Evolutionary conservation across 768 basidiomycete genomes (phyloP).

Genomic region (Mycena pura): DNA sequence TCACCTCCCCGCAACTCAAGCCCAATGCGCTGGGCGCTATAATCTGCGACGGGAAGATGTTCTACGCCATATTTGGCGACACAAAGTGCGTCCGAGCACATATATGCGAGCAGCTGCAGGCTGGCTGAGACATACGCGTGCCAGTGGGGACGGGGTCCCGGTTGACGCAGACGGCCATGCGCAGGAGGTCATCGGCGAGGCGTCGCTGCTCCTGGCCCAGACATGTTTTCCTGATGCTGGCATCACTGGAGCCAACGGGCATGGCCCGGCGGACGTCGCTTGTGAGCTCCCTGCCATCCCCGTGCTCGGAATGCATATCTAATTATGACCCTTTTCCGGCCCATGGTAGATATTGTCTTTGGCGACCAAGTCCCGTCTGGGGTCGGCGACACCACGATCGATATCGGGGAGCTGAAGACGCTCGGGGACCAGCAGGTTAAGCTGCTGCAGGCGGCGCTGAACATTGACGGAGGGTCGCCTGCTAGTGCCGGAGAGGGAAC

Average conservation of each 20-base stretch:
- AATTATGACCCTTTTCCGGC: too few relatives aligned
- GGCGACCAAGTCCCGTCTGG: background rate
- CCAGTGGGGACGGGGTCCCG: too few relatives aligned
- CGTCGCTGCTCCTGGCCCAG: conserved; percentile 9
- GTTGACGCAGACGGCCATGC: too few relatives aligned
- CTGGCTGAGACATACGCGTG: too few relatives aligned
- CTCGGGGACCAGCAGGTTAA: conserved; percentile 19
- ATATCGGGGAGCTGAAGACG: conserved; percentile 6
- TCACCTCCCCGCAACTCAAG: background rate
- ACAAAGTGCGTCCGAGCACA: conserved; percentile 10
- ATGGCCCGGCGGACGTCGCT: conserved; percentile 8
- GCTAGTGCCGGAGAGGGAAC: too few relatives aligned
- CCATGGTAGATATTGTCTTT: conserved; percentile 23
- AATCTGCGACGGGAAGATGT: conserved; percentile 4
- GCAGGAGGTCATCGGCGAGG: conserved; percentile 19
- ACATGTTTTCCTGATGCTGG: conserved; percentile 12
- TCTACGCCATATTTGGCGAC: conserved; percentile 13
- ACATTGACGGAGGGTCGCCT: too few relatives aligned
- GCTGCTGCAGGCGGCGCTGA: conserved; percentile 16
- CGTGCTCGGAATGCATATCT: too few relatives aligned
- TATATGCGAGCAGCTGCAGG: too few relatives aligned
- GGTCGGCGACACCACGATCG: background rate
- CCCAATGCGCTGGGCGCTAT: conserved; percentile 1
- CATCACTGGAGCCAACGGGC: conserved; percentile 8
- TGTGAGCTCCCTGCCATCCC: conserved; percentile 9